Percentiles rank a stretch among this genome's conserved stretches.
phyloP scores from a whole-genome alignment of 106 monocot species.

The Allium sativum region DNA sequence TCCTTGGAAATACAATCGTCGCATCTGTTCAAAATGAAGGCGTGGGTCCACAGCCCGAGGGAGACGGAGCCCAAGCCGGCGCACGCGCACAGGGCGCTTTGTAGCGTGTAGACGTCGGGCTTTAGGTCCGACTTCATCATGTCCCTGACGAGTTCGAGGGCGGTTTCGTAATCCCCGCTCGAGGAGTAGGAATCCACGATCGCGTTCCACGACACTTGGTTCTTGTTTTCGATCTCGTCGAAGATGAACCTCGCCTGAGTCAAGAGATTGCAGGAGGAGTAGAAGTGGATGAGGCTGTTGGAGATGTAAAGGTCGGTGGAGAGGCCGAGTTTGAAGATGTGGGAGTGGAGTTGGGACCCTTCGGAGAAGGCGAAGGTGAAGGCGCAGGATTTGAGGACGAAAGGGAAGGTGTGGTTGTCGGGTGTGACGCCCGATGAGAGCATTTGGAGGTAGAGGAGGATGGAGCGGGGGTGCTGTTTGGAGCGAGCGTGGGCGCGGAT shows the following conservation, averaged over 20 bases:
- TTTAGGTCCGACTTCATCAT: slow-evolving; percentile 12
- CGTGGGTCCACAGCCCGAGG: slow-evolving; percentile 60
- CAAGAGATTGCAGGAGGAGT: too few relatives aligned
- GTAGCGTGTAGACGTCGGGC: slow-evolving; percentile 48
- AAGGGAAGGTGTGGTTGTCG: slow-evolving; percentile 39
- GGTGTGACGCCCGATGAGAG: slow-evolving; percentile 11
- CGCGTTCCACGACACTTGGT: too few relatives aligned
- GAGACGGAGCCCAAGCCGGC: slow-evolving; percentile 29
- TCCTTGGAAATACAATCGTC: slow-evolving; percentile 2
- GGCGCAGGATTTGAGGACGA: slow-evolving; percentile 37
- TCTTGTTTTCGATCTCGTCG: too few relatives aligned
- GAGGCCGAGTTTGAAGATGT: too few relatives aligned
- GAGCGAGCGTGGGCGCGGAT: too few relatives aligned
- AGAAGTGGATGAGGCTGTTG: too few relatives aligned
- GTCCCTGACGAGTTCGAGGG: slow-evolving; percentile 13
- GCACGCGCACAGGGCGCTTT: slow-evolving; percentile 56
- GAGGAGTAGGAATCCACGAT: too few relatives aligned
- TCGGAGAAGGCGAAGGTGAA: slow-evolving; percentile 18
- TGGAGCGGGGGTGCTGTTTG: too few relatives aligned
- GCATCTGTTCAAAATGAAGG: slow-evolving; percentile 7
- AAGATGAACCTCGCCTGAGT: background rate
- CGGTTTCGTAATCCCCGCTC: too few relatives aligned
- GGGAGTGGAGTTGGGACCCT: too few relatives aligned
- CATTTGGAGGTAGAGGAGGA: slow-evolving; percentile 2
- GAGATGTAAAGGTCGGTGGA: too few relatives aligned